phyloP scores from a whole-genome alignment of 331 rosid genomes.

The Malus hybrid region DNA sequence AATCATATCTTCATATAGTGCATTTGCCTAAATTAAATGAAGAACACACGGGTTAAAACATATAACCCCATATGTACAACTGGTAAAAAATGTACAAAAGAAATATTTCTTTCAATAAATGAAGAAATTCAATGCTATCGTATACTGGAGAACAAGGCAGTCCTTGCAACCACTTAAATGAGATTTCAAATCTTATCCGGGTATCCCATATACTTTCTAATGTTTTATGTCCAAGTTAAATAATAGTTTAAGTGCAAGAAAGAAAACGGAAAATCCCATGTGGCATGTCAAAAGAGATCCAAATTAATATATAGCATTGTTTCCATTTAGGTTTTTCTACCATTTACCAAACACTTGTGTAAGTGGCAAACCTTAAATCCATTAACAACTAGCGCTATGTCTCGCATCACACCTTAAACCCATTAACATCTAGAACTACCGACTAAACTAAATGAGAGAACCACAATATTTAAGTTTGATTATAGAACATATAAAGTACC shows the following conservation, averaged over 20 bases:
- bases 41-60: conserved; percentile 2
- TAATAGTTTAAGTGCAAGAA: neutral
- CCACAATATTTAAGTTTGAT: neutral
- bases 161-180: neutral
- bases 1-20: conserved; percentile 81
- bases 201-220: neutral
- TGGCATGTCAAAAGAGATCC: neutral
- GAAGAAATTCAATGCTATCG: neutral
- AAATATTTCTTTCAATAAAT: neutral
- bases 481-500: conserved; percentile 33
- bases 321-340: neutral
- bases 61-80: neutral
- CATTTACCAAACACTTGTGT: neutral
- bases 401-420: neutral
- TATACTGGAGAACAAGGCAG: neutral
- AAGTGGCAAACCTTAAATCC: neutral
- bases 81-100: neutral
- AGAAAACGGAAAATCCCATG: neutral
- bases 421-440: neutral
- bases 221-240: neutral
- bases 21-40: conserved; percentile 58
- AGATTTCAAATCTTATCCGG: neutral
- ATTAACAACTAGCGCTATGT: neutral
- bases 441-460: neutral
- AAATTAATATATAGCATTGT: neutral